Evolutionary conservation across 768 basidiomycete species (phyloP).

Genomic region (Rhodotorula kratochvilovae): DNA sequence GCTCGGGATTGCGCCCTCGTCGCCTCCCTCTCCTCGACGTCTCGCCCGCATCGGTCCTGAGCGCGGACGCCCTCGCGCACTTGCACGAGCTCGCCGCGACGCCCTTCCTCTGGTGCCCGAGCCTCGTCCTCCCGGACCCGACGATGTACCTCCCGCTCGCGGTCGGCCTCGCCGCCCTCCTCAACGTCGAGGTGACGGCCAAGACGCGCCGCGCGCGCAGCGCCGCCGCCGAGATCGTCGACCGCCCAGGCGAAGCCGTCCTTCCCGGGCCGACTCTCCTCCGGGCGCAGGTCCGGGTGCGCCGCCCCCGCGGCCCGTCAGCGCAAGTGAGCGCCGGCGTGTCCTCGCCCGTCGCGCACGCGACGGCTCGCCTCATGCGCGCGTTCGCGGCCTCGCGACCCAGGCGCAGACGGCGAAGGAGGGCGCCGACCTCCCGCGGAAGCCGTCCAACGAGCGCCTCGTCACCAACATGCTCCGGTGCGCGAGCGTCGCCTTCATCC

Average conservation of each 20-base stretch:
- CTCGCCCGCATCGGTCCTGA: not conserved
- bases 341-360: not conserved
- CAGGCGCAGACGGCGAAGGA: no score
- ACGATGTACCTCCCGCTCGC: constrained; percentile 45
- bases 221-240: not conserved
- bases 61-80: constrained; percentile 24
- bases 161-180: constrained; percentile 45
- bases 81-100: constrained; percentile 38
- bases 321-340: not conserved
- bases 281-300: no score
- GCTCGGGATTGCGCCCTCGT: constrained; percentile 11
- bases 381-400: not conserved
- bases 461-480: constrained; percentile 44
- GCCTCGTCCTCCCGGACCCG: constrained; percentile 46
- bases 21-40: not conserved
- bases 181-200: constrained; percentile 47
- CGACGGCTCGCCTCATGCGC: not conserved
- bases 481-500: constrained; percentile 46
- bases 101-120: constrained; percentile 43
- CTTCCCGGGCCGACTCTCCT: not conserved
- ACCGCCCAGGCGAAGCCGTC: not conserved
- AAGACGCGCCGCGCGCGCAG: constrained; percentile 20
- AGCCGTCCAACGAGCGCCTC: constrained; percentile 15
- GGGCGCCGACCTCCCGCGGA: not conserved
- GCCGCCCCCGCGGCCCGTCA: not conserved